Evolutionary conservation across 2,329 filamentous ascomycete species (phyloP).

Genomic region (Phaeoacremonium minimum): DNA sequence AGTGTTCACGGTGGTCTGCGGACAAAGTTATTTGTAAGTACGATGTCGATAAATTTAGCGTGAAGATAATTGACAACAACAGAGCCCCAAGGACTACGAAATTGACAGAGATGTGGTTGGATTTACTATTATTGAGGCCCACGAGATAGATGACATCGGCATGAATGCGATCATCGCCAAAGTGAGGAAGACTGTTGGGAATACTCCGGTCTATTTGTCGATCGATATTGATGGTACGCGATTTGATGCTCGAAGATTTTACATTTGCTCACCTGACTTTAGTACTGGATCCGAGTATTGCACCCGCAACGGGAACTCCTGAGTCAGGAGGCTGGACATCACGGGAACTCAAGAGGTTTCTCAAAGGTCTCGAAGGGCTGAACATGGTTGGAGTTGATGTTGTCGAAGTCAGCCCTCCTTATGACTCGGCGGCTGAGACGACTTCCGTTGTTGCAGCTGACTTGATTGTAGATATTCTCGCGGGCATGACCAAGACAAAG

Average conservation of each 20-base stretch:
- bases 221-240: constrained; percentile 6
- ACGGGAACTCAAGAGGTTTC: constrained; percentile 3
- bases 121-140: constrained; percentile 3
- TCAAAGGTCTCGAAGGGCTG: constrained; percentile 4
- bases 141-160: constrained; percentile 5
- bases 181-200: constrained; percentile 1
- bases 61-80: not conserved
- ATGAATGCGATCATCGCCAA: constrained; percentile 4
- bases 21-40: constrained; percentile 4
- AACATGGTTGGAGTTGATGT: constrained; percentile 3
- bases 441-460: constrained; percentile 7
- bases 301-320: constrained; percentile 2
- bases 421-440: constrained; percentile 5
- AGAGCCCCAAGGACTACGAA: constrained; percentile 5
- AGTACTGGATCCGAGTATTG: constrained; percentile 1
- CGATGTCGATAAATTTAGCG: not conserved
- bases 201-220: constrained; percentile 4
- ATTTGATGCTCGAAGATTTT: not conserved
- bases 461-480: constrained; percentile 1
- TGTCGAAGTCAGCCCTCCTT: constrained; percentile 7
- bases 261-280: not conserved
- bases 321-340: not conserved
- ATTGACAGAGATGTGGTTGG: constrained; percentile 2
- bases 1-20: constrained; percentile 5
- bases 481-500: not conserved